Conservation (phyloP, 306 rosid genomes). For the Cicer chorassanicum region DNA sequence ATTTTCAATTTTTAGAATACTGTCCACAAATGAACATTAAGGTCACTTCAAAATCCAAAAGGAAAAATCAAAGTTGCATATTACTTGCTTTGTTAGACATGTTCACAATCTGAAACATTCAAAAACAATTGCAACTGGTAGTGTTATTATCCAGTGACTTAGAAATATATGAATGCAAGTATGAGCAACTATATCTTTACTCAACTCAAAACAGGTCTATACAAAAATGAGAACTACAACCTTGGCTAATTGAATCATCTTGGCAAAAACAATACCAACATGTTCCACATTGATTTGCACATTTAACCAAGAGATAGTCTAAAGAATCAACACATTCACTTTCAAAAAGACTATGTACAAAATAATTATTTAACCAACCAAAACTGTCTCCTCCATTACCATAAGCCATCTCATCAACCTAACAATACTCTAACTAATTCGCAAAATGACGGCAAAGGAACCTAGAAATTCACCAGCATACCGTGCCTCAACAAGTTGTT, state of each 20-base stretch:
- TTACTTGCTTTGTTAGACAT: neutral
- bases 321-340: conserved; percentile 38
- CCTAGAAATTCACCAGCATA: conserved; percentile 30
- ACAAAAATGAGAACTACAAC: conserved; percentile 10
- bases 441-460: conserved; percentile 40
- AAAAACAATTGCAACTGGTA: conserved; percentile 8
- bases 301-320: conserved; percentile 30
- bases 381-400: conserved; percentile 37
- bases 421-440: conserved; percentile 18
- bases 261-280: conserved; percentile 24
- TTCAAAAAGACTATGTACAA: conserved; percentile 40
- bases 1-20: no score
- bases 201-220: conserved; percentile 36
- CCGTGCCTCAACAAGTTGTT: conserved; percentile 18
- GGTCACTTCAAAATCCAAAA: neutral
- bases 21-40: no score
- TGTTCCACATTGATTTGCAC: conserved; percentile 13
- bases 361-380: conserved; percentile 41
- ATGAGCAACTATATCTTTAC: neutral
- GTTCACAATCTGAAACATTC: conserved; percentile 14
- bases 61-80: neutral
- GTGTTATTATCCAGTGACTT: neutral
- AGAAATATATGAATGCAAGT: conserved; percentile 1
- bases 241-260: conserved; percentile 26
- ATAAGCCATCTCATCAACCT: conserved; percentile 43